Conservation (phyloP, 257 asterid genomes). For the Nicotiana paniculata region DNA sequence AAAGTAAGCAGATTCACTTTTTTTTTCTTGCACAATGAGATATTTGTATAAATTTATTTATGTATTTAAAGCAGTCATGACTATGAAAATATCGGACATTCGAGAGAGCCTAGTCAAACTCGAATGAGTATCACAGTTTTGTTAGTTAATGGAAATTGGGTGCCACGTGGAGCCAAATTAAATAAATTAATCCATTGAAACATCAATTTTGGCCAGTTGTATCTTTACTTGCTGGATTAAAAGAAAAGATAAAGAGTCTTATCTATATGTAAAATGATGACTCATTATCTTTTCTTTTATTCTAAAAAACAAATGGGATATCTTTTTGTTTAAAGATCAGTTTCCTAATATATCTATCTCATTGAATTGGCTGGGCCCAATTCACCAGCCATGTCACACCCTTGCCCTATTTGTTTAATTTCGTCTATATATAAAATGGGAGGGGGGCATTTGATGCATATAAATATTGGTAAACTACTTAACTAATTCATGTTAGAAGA, state of each 20-base stretch:
- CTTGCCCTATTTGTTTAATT: neutral
- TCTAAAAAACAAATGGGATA: no score
- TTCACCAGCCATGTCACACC: neutral
- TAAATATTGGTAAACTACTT: neutral
- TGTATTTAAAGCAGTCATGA: neutral
- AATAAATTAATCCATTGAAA: neutral
- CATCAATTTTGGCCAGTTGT: neutral
- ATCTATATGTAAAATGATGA: neutral
- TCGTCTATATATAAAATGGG: neutral
- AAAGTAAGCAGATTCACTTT: neutral
- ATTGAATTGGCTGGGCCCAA: neutral
- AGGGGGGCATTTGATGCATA: neutral
- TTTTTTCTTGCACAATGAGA: neutral
- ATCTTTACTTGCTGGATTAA: neutral
- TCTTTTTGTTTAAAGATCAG: no score
- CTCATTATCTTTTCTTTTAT: no score
- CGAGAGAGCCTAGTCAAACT: neutral
- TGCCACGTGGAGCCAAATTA: neutral
- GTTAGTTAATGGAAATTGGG: neutral
- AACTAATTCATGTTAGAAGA: neutral
- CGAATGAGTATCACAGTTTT: neutral
- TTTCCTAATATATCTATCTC: neutral
- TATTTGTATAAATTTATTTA: neutral
- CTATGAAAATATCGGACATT: neutral
- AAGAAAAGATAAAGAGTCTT: no score